A percentile compares a stretch with the other conserved stretches of the same genome.
phyloP scores from a whole-genome alignment of 805 yeast genomes.

The Metschnikowia drakensbergensis region DNA sequence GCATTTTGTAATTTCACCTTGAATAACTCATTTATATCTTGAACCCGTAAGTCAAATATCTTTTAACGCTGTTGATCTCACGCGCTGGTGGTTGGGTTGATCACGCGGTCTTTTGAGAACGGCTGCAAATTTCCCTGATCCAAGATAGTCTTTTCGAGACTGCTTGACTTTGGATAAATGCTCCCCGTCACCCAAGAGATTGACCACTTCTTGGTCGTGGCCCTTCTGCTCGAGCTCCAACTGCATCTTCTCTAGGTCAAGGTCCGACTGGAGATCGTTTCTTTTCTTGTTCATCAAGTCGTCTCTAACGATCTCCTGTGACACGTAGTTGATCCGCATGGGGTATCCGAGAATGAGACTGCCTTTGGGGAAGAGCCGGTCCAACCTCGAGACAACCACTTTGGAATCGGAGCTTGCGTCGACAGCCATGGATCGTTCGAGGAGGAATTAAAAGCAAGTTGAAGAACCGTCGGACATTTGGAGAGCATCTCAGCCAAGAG shows the following conservation, averaged over 20 bases:
- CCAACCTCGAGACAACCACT: conserved; percentile 65
- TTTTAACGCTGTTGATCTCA: conserved; percentile 36
- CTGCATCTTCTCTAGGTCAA: conserved; percentile 25
- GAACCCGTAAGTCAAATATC: no score
- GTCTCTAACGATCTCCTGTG: conserved; percentile 84
- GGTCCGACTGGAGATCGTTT: conserved; percentile 53
- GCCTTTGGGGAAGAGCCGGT: conserved; percentile 38
- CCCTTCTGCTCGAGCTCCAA: conserved; percentile 19
- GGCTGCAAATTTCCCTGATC: conserved; percentile 91
- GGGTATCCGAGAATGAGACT: conserved; percentile 56
- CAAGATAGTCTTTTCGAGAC: conserved; percentile 71
- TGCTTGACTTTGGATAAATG: conserved; percentile 47
- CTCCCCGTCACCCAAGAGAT: conserved; percentile 16
- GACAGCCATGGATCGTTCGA: conserved; percentile 92
- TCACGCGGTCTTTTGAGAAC: conserved; percentile 58
- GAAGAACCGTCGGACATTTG: conserved; percentile 51
- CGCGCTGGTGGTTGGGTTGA: conserved; percentile 67
- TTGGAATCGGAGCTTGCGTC: conserved; percentile 54
- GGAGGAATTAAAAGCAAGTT: conserved; percentile 75
- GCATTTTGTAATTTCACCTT: no score
- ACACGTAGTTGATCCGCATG: conserved; percentile 64
- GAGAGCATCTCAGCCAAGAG: conserved; percentile 63
- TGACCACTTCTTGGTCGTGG: conserved; percentile 21
- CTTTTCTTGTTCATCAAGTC: conserved; percentile 67
- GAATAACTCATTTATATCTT: no score